phyloP scores from a whole-genome alignment of 805 yeast species.

The Candida fluviatilis region DNA sequence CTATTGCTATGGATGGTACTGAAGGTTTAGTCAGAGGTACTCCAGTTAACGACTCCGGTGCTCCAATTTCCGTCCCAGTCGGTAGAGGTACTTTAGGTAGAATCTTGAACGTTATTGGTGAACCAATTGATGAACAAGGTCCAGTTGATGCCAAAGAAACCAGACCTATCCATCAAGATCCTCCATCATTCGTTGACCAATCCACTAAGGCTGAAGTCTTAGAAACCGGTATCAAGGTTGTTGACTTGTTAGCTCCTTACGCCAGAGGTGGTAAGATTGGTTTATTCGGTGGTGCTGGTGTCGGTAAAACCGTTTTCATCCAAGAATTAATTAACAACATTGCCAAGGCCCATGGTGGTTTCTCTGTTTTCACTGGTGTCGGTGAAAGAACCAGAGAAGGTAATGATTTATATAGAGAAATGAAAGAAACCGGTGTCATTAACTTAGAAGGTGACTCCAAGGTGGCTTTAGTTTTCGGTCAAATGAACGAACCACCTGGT shows the following conservation, averaged over 20 bases:
- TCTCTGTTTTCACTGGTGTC: slow-evolving; percentile 99
- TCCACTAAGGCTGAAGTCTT: slow-evolving; percentile 96
- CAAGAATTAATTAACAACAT: slow-evolving; percentile 99
- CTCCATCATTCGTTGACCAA: slow-evolving; percentile 95
- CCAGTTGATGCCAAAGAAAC: slow-evolving; percentile 89
- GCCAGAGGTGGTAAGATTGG: slow-evolving; percentile 99
- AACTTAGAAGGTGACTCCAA: slow-evolving; percentile 99
- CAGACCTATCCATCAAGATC: slow-evolving; percentile 98
- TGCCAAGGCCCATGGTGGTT: slow-evolving; percentile 99
- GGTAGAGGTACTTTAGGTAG: slow-evolving; percentile 99
- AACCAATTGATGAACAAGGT: slow-evolving; percentile 99
- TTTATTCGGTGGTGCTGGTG: slow-evolving; percentile 99
- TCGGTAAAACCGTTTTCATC: slow-evolving; percentile 99
- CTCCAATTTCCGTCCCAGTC: slow-evolving; percentile 98
- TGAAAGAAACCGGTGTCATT: slow-evolving; percentile 99
- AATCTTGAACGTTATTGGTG: slow-evolving; percentile 97
- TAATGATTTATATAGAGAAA: slow-evolving; percentile 99
- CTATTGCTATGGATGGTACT: slow-evolving; percentile 99
- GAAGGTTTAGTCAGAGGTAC: slow-evolving; percentile 99
- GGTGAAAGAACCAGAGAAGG: slow-evolving; percentile 99
- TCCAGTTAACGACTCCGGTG: slow-evolving; percentile 87
- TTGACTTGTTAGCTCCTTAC: slow-evolving; percentile 97
- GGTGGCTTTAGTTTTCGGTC: slow-evolving; percentile 99
- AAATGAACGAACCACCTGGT: slow-evolving; percentile 99
- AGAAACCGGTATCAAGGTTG: slow-evolving; percentile 99